Conservation (phyloP, 495 filamentous ascomycete species). For the Peziza echinospora region DNA sequence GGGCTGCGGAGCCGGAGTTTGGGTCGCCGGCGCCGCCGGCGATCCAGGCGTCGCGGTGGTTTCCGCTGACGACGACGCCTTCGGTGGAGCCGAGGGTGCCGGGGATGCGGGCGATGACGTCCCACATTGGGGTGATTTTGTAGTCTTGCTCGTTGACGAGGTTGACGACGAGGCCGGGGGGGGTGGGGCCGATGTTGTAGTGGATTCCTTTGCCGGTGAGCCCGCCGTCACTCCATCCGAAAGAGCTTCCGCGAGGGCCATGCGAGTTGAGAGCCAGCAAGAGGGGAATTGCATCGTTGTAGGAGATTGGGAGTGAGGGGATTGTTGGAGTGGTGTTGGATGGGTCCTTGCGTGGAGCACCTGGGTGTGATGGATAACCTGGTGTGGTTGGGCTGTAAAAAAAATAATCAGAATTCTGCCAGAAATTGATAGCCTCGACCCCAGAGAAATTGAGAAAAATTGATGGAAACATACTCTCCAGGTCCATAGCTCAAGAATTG, state of each 20-base stretch:
- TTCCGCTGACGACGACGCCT: constrained; percentile 81
- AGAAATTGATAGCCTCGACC: too few species aligned
- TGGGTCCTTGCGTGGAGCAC: constrained; percentile 52
- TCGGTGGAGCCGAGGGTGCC: constrained; percentile 45
- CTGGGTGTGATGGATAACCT: constrained; percentile 84
- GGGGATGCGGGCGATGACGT: constrained; percentile 86
- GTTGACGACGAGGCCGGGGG: constrained; percentile 51
- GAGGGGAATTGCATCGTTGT: constrained; percentile 62
- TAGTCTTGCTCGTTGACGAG: constrained; percentile 79
- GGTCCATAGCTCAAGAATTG: constrained; percentile 52
- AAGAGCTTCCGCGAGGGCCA: constrained; percentile 55
- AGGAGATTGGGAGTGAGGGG: constrained; percentile 83
- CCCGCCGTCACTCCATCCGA: constrained; percentile 51
- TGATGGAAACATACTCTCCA: constrained; percentile 30
- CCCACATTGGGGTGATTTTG: constrained; percentile 73
- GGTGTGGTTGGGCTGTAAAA: constrained; percentile 59
- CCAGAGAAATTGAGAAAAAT: not conserved
- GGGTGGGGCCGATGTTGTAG: constrained; percentile 81
- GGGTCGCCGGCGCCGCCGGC: constrained; percentile 26
- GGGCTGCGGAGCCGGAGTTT: constrained; percentile 24
- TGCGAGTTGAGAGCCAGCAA: constrained; percentile 75
- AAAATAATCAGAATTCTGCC: not conserved
- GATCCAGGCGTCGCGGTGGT: constrained; percentile 55
- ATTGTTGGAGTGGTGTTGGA: constrained; percentile 53
- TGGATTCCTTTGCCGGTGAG: constrained; percentile 64